Conservation (phyloP, 257 asterid species). For the Henckelia pumila region DNA sequence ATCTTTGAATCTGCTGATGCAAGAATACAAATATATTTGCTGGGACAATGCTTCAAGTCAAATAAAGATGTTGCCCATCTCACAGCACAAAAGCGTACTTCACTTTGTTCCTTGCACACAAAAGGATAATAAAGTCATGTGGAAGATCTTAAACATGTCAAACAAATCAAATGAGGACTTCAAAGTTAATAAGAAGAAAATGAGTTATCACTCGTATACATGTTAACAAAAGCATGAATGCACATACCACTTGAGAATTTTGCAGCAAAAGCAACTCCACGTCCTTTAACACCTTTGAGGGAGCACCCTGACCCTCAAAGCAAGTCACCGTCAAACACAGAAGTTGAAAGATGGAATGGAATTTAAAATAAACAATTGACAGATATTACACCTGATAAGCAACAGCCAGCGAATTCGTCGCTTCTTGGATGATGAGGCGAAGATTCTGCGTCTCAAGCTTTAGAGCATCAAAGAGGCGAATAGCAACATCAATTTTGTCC, state of each 20-base stretch:
- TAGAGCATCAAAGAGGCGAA: constrained; percentile 84
- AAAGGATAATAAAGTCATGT: constrained; percentile 23
- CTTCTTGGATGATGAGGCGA: constrained; percentile 89
- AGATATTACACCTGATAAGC: constrained; percentile 70
- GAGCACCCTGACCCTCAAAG: constrained; percentile 65
- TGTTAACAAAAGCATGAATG: constrained; percentile 27
- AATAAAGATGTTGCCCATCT: constrained; percentile 93
- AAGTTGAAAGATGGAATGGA: constrained; percentile 28
- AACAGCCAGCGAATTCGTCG: constrained; percentile 81
- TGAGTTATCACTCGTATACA: constrained; percentile 17
- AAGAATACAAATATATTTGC: constrained; percentile 93
- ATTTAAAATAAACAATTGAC: constrained; percentile 21
- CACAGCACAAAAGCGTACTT: constrained; percentile 96
- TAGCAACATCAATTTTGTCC: constrained; percentile 81
- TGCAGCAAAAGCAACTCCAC: constrained; percentile 75
- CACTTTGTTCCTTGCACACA: constrained; percentile 77
- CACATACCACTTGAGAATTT: constrained; percentile 72
- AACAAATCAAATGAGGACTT: constrained; percentile 5
- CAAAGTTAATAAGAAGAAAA: constrained; percentile 3
- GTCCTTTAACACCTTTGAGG: constrained; percentile 62
- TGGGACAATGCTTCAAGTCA: constrained; percentile 86
- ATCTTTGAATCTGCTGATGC: constrained; percentile 88
- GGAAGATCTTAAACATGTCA: constrained; percentile 15
- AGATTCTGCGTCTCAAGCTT: constrained; percentile 70
- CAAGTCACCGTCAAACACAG: constrained; percentile 30